phyloP scores from a whole-genome alignment of 495 filamentous ascomycete species.

The Annulohypoxylon stygium region DNA sequence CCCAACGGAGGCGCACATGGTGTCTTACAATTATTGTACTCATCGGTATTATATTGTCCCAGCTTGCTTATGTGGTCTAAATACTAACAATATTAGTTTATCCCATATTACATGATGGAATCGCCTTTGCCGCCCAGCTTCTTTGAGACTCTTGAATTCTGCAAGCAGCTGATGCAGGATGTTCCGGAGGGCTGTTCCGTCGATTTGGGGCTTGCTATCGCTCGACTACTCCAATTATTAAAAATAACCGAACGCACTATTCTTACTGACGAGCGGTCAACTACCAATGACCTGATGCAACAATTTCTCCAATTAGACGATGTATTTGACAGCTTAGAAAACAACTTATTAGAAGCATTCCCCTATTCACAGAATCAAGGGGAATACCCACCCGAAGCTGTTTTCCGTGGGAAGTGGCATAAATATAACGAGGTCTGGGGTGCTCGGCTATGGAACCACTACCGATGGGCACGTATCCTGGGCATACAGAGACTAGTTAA shows the following conservation, averaged over 20 bases:
- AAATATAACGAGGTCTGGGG: conserved; percentile 70
- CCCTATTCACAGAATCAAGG: conserved; percentile 39
- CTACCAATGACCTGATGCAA: conserved; percentile 48
- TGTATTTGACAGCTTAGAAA: conserved; percentile 54
- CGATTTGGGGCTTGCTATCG: conserved; percentile 51
- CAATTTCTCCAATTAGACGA: conserved; percentile 53
- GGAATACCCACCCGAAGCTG: conserved; percentile 54
- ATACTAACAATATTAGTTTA: conserved; percentile 49
- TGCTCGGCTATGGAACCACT: conserved; percentile 72
- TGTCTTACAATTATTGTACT: conserved; percentile 59
- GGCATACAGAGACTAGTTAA: conserved; percentile 66
- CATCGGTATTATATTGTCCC: conserved; percentile 50
- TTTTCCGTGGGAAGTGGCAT: conserved; percentile 72
- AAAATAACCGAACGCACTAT: conserved; percentile 46
- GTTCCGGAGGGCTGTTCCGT: conserved; percentile 46
- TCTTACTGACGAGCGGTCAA: conserved; percentile 51
- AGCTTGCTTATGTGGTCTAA: background rate
- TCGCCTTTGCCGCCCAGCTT: conserved; percentile 54
- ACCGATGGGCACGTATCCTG: conserved; percentile 71
- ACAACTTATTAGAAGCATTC: conserved; percentile 51
- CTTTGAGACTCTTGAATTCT: conserved; percentile 54
- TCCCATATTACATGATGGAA: conserved; percentile 49
- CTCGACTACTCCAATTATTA: conserved; percentile 53
- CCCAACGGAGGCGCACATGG: conserved; percentile 52
- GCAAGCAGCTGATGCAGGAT: conserved; percentile 43